phyloP scores from a whole-genome alignment of 1,139 yeast species.

The Candida sanyaensis region DNA sequence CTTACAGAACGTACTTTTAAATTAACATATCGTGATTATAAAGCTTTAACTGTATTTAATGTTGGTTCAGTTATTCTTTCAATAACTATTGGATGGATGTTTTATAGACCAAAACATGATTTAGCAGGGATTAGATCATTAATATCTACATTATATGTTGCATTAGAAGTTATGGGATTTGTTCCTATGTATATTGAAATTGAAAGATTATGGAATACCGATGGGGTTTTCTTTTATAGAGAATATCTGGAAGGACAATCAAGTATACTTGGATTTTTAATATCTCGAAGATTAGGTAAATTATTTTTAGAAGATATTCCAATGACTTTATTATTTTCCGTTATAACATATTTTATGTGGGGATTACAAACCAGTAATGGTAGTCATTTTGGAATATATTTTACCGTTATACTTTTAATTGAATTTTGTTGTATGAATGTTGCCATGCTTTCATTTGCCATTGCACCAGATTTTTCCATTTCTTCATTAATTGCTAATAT shows the following conservation, averaged over 20 bases:
- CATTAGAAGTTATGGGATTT: constrained; percentile 69
- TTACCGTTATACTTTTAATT: constrained; percentile 56
- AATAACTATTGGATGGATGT: constrained; percentile 73
- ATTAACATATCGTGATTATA: constrained; percentile 59
- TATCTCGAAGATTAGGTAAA: constrained; percentile 69
- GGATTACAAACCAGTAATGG: constrained; percentile 46
- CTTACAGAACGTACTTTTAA: constrained; percentile 57
- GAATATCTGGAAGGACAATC: constrained; percentile 75
- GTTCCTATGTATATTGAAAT: constrained; percentile 70
- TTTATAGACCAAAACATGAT: constrained; percentile 61
- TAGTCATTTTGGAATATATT: constrained; percentile 60
- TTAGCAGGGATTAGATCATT: constrained; percentile 69
- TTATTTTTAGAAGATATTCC: constrained; percentile 70
- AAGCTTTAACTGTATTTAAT: constrained; percentile 54
- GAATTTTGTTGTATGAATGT: constrained; percentile 58
- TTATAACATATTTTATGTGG: constrained; percentile 74
- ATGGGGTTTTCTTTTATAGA: constrained; percentile 68
- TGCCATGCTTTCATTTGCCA: constrained; percentile 58
- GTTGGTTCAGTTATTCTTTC: constrained; percentile 62
- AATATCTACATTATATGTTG: constrained; percentile 64
- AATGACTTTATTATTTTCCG: constrained; percentile 58
- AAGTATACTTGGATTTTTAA: constrained; percentile 64
- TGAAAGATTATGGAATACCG: constrained; percentile 68
- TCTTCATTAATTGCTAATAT: constrained; percentile 66
- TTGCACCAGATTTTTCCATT: constrained; percentile 63